Evolutionary conservation across 768 basidiomycete genomes (phyloP).

Genomic region (Rubroboletus satanas): DNA sequence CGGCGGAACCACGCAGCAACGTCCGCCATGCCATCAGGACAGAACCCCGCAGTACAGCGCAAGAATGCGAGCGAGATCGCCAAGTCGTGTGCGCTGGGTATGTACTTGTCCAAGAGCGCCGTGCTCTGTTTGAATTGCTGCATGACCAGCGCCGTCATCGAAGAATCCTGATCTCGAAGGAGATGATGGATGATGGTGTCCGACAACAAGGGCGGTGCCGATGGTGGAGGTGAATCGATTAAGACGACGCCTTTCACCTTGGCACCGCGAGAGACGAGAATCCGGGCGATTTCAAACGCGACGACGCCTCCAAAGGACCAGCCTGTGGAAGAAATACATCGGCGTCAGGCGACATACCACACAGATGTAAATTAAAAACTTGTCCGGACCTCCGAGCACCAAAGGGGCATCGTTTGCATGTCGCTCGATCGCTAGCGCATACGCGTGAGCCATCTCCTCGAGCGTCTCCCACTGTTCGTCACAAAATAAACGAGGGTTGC

Average conservation of each 20-base stretch:
- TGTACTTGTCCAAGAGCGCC: constrained; percentile 44
- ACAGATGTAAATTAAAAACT: not conserved
- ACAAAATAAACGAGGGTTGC: constrained; percentile 49
- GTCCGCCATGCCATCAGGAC: constrained; percentile 27
- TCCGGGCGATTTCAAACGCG: constrained; percentile 60
- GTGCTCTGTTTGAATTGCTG: constrained; percentile 50
- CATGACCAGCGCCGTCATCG: constrained; percentile 37
- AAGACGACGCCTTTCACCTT: constrained; percentile 55
- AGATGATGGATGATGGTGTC: constrained; percentile 47
- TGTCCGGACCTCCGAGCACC: constrained; percentile 53
- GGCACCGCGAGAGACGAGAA: constrained; percentile 39
- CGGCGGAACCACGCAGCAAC: constrained; percentile 51
- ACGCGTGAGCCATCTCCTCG: constrained; percentile 49
- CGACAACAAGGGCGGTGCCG: constrained; percentile 49
- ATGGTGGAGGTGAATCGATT: constrained; percentile 64
- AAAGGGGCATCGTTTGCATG: constrained; percentile 35
- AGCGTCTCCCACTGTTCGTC: constrained; percentile 47
- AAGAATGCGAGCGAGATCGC: constrained; percentile 45
- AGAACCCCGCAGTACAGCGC: constrained; percentile 48
- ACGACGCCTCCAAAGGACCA: constrained; percentile 80
- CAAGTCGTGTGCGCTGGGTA: constrained; percentile 29
- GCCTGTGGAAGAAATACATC: constrained; percentile 35
- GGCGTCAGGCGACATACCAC: not conserved
- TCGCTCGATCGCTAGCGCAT: constrained; percentile 40
- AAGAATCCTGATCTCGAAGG: constrained; percentile 34